Percentiles rank a stretch among this genome's conserved stretches.
These are phyloP conservation scores for Candida patagonica DNA, from an alignment of 805 yeast genomes.

Conservation along the genomic window DNA sequence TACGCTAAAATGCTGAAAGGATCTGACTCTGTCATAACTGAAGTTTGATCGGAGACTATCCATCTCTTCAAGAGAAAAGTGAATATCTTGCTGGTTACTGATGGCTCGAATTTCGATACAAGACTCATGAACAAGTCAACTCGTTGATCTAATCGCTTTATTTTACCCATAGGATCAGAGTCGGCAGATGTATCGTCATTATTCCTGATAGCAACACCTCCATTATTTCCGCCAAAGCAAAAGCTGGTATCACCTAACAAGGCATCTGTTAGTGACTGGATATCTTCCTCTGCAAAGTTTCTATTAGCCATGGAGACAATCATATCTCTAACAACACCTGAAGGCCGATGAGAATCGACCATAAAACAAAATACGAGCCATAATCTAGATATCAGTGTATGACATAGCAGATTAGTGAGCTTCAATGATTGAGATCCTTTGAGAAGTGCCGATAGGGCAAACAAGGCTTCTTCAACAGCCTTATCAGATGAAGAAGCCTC, in stretches of 20 bases:
- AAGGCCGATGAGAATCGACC: constrained; percentile 13
- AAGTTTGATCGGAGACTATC: constrained; percentile 30
- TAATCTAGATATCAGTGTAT: constrained; percentile 8
- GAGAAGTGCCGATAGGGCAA: constrained; percentile 1
- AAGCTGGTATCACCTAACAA: not conserved
- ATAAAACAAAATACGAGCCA: constrained; percentile 20
- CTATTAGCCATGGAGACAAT: constrained; percentile 8
- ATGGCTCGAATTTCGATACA: constrained; percentile 42
- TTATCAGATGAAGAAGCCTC: not conserved
- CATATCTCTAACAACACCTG: constrained; percentile 6
- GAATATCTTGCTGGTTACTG: constrained; percentile 38
- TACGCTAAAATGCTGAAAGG: constrained; percentile 52
- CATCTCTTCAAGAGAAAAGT: constrained; percentile 49
- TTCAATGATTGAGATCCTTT: not conserved
- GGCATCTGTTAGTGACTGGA: constrained; percentile 1
- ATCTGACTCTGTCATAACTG: constrained; percentile 29
- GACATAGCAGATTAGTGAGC: constrained; percentile 7
- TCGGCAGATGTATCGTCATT: constrained; percentile 20
- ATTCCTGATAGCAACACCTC: constrained; percentile 30
- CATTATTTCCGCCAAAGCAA: constrained; percentile 3
- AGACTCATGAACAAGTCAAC: constrained; percentile 36
- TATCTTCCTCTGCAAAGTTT: not conserved
- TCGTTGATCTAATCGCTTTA: constrained; percentile 38
- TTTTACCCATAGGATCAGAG: constrained; percentile 12
- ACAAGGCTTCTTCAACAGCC: not conserved